These are phyloP conservation scores for Rhodamnia rubescens DNA, from an alignment of 345 rosid genomes.

Conservation along the genomic window DNA sequence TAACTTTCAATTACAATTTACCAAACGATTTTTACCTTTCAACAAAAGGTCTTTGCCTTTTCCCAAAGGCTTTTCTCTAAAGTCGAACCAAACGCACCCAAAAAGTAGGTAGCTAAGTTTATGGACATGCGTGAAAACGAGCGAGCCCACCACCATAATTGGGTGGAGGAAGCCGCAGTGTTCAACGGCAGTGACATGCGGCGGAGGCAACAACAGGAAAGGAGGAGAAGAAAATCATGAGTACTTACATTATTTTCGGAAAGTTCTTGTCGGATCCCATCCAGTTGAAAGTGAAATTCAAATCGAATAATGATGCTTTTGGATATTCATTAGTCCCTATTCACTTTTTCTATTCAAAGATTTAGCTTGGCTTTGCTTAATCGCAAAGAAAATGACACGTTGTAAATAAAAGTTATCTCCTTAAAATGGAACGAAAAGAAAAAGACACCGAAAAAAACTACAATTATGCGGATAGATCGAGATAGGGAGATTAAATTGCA, in stretches of 20 bases:
- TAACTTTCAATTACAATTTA: too few species aligned
- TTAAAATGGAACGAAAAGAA: not conserved
- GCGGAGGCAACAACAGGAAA: not conserved
- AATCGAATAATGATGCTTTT: not conserved
- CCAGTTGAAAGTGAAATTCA: not conserved
- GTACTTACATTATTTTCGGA: not conserved
- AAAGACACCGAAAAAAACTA: not conserved
- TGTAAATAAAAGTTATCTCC: not conserved
- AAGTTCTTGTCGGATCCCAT: not conserved
- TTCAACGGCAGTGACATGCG: not conserved
- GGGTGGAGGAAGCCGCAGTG: not conserved
- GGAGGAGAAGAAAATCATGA: not conserved
- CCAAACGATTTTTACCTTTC: too few species aligned
- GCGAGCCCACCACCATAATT: not conserved
- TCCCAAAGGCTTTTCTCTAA: too few species aligned
- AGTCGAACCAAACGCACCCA: too few species aligned
- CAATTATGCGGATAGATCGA: not conserved
- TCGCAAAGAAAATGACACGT: not conserved
- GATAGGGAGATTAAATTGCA: fast-evolving
- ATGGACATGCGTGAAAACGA: not conserved
- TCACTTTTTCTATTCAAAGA: not conserved
- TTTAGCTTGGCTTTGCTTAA: not conserved
- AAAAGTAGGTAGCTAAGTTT: not conserved
- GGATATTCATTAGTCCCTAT: not conserved
- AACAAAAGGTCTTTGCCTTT: too few species aligned